Base-by-base conservation (phyloP, 2,329 filamentous ascomycete species). In the Neoascochyta sp. region DNA sequence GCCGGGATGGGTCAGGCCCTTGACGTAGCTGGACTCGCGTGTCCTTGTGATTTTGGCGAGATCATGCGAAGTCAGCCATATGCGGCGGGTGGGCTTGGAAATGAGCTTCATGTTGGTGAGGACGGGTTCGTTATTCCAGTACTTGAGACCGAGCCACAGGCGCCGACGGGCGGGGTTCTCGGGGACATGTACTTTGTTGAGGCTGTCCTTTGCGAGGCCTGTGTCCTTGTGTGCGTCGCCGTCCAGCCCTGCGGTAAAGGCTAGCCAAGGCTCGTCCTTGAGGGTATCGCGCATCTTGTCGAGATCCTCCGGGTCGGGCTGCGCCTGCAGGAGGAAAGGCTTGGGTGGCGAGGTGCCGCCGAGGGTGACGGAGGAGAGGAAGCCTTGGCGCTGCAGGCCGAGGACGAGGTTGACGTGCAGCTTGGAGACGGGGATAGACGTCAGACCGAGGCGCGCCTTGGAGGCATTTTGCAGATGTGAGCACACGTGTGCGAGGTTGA, bases 401-500 rank as follows among this genome's bases (percentile, higher is more conserved):
- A 92, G 75, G 29, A 79, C 74, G 10, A 95, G 71, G 24, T 70
- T 70, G 41, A 93, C 79, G 70, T 92, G 88, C 60, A 88, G 78
- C 47, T 89, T 89, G 27, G 78, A 81, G 68, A 83, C 81, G 24
- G 82, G 80, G 42, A 95, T 75, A 6, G 86, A 93, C 17, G 89
- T 95, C 28, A 94, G 72, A 47, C 83, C 85, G 0, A 95, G 78
- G 1, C 83, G 80, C n/a, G 85, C 86, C 54, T 80, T 80, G 34
- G 83, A 83, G 47, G 85, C 86, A 71, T 95, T 95, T 64, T 92
- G 86, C 34, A 95, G 74, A 69, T 95, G 88, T 47, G 87, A 88
- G 74, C 86, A 93, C 67, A 89, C 79, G 70, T 90, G 71, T 52
- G 79, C 75, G 44, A 94, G 75, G 65, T 82, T 78, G 58, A 76